A percentile compares a stretch with the other conserved stretches of the same genome.
Conservation (phyloP, 768 basidiomycete genomes). For the Wakefieldia striispora region DNA sequence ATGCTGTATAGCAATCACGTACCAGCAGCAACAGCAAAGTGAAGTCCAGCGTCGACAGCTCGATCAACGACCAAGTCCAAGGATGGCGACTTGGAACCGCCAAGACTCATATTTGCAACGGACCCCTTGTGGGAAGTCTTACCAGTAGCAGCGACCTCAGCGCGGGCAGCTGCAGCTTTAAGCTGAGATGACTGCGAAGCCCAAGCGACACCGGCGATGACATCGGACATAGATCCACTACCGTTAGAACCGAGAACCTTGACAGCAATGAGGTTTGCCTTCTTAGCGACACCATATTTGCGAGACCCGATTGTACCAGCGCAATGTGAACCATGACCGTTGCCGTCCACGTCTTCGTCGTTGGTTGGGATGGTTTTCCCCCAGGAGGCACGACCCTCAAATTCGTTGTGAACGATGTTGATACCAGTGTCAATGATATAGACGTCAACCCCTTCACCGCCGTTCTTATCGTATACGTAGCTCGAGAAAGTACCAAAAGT, state of each 20-base stretch:
- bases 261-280: constrained; percentile 83
- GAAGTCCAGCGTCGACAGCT: constrained; percentile 81
- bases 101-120: constrained; percentile 96
- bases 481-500: constrained; percentile 78
- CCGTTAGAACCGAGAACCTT: constrained; percentile 95
- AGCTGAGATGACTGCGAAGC: constrained; percentile 54
- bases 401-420: constrained; percentile 80
- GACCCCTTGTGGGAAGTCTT: constrained; percentile 89
- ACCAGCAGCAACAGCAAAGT: constrained; percentile 97
- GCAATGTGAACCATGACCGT: constrained; percentile 95
- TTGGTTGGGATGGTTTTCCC: constrained; percentile 86
- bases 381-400: constrained; percentile 89
- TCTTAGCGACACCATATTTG: constrained; percentile 96
- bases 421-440: constrained; percentile 89
- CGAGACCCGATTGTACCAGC: constrained; percentile 94
- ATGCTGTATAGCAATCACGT: constrained; percentile 26
- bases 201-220: constrained; percentile 84
- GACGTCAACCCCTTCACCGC: constrained; percentile 94
- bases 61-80: constrained; percentile 83
- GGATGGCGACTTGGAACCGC: constrained; percentile 87
- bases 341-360: constrained; percentile 86
- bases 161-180: constrained; percentile 59
- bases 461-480: constrained; percentile 68
- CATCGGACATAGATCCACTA: constrained; percentile 93
- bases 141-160: constrained; percentile 69